These are phyloP conservation scores for Arachis hypogaea DNA, from an alignment of 306 rosid species.

Conservation along the genomic window DNA sequence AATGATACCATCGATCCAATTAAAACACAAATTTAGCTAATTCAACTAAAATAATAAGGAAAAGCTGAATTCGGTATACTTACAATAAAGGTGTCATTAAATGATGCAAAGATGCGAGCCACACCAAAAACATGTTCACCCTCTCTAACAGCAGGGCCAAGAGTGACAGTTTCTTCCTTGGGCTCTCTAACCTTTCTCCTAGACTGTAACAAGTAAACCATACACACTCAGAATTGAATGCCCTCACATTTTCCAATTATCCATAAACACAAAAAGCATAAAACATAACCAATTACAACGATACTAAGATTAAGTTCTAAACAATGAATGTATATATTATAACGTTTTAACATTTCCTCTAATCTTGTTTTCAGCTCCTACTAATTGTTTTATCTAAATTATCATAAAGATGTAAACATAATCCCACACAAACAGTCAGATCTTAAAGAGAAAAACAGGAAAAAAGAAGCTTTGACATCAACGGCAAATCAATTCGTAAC, in stretches of 20 bases:
- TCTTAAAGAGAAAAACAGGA: neutral
- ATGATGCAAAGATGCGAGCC: constrained; percentile 76
- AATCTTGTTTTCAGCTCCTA: neutral
- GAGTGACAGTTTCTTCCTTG: constrained; percentile 79
- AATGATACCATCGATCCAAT: constrained; percentile 11
- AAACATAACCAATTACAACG: no score
- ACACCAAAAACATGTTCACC: constrained; percentile 84
- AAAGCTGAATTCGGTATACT: constrained; percentile 11
- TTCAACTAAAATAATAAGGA: no score
- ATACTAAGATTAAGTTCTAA: no score
- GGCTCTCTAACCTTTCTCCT: constrained; percentile 84
- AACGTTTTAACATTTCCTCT: neutral
- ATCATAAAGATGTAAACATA: no score
- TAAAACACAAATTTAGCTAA: neutral
- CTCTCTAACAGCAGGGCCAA: constrained; percentile 77
- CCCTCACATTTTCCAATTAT: no score
- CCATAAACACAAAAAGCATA: no score
- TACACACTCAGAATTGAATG: no score
- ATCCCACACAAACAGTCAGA: neutral
- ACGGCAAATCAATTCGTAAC: neutral
- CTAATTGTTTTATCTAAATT: no score
- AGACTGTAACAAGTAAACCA: constrained; percentile 39
- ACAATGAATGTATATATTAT: no score
- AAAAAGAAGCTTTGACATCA: no score
- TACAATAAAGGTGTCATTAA: constrained; percentile 83